Percentiles rank a stretch among this genome's conserved stretches.
These are phyloP conservation scores for Globisporangium recalcitrans DNA, from an alignment of 352 stramenopile species.

Conservation along the genomic window DNA sequence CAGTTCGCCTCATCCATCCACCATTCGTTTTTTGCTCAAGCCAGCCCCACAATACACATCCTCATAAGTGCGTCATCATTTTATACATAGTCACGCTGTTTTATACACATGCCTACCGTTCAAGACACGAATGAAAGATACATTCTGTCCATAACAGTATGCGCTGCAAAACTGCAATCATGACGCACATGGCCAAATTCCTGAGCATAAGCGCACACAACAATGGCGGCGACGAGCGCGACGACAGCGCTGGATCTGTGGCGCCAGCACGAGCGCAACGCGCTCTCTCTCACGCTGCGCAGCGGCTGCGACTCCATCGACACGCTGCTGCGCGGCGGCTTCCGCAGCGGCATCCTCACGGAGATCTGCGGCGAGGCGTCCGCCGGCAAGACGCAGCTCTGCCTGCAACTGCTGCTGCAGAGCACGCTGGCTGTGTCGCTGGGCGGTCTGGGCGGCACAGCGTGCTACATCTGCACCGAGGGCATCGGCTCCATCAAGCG, in stretches of 20 bases:
- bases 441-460: slow-evolving; percentile 50
- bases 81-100: neutral
- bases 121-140: no score
- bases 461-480: slow-evolving; percentile 82
- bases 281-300: slow-evolving; percentile 26
- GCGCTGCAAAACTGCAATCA: slow-evolving; percentile 10
- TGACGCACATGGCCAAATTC: neutral
- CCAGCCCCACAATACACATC: neutral
- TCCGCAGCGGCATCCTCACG: slow-evolving; percentile 59
- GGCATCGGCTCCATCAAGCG: slow-evolving; percentile 67
- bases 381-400: slow-evolving; percentile 77
- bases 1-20: slow-evolving; percentile 1
- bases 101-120: neutral
- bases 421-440: slow-evolving; percentile 41
- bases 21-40: slow-evolving; percentile 4
- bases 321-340: slow-evolving; percentile 46
- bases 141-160: no score
- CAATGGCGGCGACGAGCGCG: slow-evolving; percentile 7
- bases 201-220: neutral
- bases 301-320: slow-evolving; percentile 64
- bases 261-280: slow-evolving; percentile 20
- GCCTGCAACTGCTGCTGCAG: slow-evolving; percentile 70
- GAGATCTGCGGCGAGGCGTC: slow-evolving; percentile 74
- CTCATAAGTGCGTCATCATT: neutral
- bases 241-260: slow-evolving; percentile 47